These are phyloP conservation scores for Fusarium albosuccineum DNA, from an alignment of 2,329 filamentous ascomycete genomes.

Conservation along the genomic window DNA sequence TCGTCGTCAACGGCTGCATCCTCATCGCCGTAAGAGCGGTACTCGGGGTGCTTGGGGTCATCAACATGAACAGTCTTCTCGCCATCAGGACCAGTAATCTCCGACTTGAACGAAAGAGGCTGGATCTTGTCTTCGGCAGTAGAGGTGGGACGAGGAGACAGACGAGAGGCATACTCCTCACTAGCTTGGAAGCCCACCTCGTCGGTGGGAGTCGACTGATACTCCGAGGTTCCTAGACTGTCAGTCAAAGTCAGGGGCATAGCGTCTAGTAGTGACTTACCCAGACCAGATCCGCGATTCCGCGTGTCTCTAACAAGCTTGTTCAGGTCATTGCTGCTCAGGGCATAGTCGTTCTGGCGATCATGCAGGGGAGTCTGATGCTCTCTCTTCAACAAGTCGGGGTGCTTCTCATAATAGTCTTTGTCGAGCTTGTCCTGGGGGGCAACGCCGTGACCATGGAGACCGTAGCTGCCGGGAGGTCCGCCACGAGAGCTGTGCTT, in stretches of 20 bases:
- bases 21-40: slow-evolving; percentile 53
- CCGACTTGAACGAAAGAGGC: slow-evolving; percentile 46
- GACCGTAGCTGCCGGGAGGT: slow-evolving; percentile 91
- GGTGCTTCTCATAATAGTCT: slow-evolving; percentile 93
- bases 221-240: slow-evolving; percentile 72
- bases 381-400: slow-evolving; percentile 83
- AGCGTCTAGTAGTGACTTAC: slow-evolving; percentile 53
- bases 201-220: slow-evolving; percentile 84
- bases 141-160: slow-evolving; percentile 71
- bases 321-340: slow-evolving; percentile 92
- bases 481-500: slow-evolving; percentile 78
- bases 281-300: slow-evolving; percentile 64
- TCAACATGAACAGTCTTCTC: slow-evolving; percentile 81
- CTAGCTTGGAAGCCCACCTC: slow-evolving; percentile 90
- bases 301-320: slow-evolving; percentile 84
- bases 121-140: slow-evolving; percentile 43
- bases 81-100: slow-evolving; percentile 58
- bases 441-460: slow-evolving; percentile 86
- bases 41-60: slow-evolving; percentile 61
- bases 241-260: slow-evolving; percentile 34
- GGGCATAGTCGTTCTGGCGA: slow-evolving; percentile 77
- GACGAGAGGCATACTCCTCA: slow-evolving; percentile 84
- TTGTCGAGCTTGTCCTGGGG: slow-evolving; percentile 87
- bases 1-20: slow-evolving; percentile 67
- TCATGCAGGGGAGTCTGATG: slow-evolving; percentile 69